Evolutionary conservation across 805 yeast species (phyloP), one percentile per base, ranked within the genome.

Genomic region (Metschnikowia cerradonensis): DNA sequence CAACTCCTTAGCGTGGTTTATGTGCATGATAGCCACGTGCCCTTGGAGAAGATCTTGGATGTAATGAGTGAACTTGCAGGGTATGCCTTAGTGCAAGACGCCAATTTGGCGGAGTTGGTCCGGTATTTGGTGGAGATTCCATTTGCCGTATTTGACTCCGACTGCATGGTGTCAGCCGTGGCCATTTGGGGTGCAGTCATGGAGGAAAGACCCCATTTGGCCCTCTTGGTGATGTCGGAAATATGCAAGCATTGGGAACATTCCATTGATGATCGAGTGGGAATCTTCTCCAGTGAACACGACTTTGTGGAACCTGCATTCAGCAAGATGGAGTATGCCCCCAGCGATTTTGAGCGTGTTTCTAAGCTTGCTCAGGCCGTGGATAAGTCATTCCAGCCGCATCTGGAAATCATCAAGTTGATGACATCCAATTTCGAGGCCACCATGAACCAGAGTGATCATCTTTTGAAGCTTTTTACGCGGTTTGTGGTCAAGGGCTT

Each of bases 301-400:
- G 96, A 90, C 64, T 64, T 81, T 6, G 61, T 59, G 0, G 71
- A 76, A 49, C 84, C 92, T 22, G 88, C 84, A 49, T 84, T 75
- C 65, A 70, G 80, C 55, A 77, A 75, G 47, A 94, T 94, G 99
- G 94, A 88, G 55, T 94, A 94, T 60, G 71, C 90, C 1, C 97
- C 99, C 10, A 83, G 95, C 42, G 84, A 86, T 67, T 84, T 82
- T 57, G 72, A 73, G 41, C 75, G 73, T 6, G 76, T 84, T 6
- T 79, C 79, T 48, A 80, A 78, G 52, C 68, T 72, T 33, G 82
- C 89, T 0, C 65, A 68, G 1, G 56, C 64, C 2, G 82, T 84
- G 1, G 73, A 78, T 4, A 70, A 75, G 47, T 65, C 74, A 4
- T 70, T 80, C 53, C 82, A 83, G 48, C 88, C 95, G 0, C 97